A percentile compares a stretch with the other conserved stretches of the same genome.
Evolutionary conservation across 352 stramenopile species (phyloP).

Genomic region (Globisporangium nodosum): DNA sequence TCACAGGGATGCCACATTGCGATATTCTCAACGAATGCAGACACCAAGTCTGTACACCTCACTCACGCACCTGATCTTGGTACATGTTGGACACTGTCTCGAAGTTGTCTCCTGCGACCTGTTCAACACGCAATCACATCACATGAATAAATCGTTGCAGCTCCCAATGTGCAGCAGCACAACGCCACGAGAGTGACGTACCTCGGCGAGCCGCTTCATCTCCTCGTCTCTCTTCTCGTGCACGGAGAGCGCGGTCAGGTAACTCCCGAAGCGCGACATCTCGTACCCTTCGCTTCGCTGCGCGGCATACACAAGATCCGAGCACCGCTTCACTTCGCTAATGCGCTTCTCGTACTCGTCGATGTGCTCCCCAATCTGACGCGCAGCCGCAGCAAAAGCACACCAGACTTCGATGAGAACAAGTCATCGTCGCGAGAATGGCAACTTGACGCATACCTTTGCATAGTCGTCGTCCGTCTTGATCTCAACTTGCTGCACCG

Average conservation of each 20-base stretch:
- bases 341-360: conserved; percentile 83
- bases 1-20: not conserved
- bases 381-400: conserved; percentile 3
- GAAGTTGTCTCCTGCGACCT: conserved; percentile 76
- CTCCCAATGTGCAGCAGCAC: no score
- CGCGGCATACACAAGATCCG: conserved; percentile 74
- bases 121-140: not conserved
- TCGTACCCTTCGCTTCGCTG: conserved; percentile 83
- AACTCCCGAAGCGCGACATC: conserved; percentile 81
- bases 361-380: conserved; percentile 82
- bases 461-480: conserved; percentile 85
- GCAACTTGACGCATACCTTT: conserved; percentile 29
- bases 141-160: no score
- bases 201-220: conserved; percentile 72
- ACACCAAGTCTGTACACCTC: not conserved
- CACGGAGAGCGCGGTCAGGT: conserved; percentile 65
- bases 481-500: conserved; percentile 82
- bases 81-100: conserved; percentile 84
- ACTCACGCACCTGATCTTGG: conserved; percentile 63
- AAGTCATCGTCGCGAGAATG: not conserved
- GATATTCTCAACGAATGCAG: no score
- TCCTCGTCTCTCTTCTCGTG: conserved; percentile 70
- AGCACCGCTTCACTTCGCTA: conserved; percentile 72
- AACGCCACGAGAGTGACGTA: conserved; percentile 7
- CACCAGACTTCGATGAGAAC: not conserved